Conservation (phyloP, 2,329 filamentous ascomycete genomes). For the Calonectria henricotiae region DNA sequence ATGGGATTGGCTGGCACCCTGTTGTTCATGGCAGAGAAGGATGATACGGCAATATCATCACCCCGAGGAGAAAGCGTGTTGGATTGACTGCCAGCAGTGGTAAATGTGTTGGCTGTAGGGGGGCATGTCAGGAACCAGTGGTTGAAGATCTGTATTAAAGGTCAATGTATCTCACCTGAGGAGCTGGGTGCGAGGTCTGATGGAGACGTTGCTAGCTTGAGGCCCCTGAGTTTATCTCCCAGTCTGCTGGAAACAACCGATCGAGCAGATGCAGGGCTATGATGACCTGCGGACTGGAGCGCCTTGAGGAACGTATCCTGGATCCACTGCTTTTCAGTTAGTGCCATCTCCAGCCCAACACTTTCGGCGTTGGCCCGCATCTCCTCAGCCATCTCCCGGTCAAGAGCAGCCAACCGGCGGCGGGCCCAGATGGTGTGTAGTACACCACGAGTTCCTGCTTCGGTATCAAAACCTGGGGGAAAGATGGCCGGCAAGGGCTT, state of each 20-base stretch:
- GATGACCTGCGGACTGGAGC: constrained; percentile 39
- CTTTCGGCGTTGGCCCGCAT: constrained; percentile 83
- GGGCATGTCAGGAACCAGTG: constrained; percentile 42
- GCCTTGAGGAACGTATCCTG: constrained; percentile 77
- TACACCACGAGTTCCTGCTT: constrained; percentile 84
- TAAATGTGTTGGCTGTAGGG: constrained; percentile 58
- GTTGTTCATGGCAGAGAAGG: constrained; percentile 55
- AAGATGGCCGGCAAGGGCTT: constrained; percentile 92
- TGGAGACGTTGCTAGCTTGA: constrained; percentile 83
- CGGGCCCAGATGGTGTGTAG: constrained; percentile 94
- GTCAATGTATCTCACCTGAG: constrained; percentile 64
- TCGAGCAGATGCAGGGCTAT: constrained; percentile 72
- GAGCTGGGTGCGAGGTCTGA: constrained; percentile 72
- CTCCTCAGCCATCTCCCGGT: constrained; percentile 84
- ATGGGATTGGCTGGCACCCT: constrained; percentile 48
- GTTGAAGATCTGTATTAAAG: constrained; percentile 19
- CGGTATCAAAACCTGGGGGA: constrained; percentile 80
- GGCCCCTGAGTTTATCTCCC: constrained; percentile 84
- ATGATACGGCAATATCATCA: constrained; percentile 58
- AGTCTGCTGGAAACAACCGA: constrained; percentile 79
- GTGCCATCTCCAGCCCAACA: constrained; percentile 86
- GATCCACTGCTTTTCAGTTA: constrained; percentile 90
- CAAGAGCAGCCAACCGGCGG: constrained; percentile 82
- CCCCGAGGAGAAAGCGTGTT: constrained; percentile 55
- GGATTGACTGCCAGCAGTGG: constrained; percentile 55